These are phyloP conservation scores for Mrakia frigida DNA, from an alignment of 768 basidiomycete species.

Conservation along the genomic window DNA sequence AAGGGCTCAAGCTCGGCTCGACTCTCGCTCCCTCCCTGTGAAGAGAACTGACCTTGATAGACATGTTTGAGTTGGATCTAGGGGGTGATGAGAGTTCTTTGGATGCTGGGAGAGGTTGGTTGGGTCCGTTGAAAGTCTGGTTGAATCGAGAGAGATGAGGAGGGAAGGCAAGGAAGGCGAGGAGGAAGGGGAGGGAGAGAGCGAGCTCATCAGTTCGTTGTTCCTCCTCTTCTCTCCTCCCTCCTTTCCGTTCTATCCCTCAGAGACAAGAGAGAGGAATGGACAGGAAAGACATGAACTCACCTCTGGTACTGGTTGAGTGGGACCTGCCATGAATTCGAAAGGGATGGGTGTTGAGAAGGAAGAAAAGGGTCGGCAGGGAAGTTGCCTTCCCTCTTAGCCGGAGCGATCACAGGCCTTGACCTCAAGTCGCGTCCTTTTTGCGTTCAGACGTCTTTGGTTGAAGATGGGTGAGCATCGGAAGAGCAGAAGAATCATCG, in stretches of 20 bases:
- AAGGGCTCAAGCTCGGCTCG: not conserved
- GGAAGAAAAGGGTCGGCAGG: not conserved
- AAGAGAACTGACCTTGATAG: not conserved
- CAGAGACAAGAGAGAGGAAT: not conserved
- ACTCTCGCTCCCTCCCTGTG: not conserved
- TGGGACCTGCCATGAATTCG: constrained; percentile 5
- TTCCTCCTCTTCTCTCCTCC: not conserved
- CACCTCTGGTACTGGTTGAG: constrained; percentile 4
- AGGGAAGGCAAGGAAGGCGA: not conserved
- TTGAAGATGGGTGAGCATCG: no score
- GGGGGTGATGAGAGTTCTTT: not conserved
- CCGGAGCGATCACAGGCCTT: no score
- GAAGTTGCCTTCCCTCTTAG: no score
- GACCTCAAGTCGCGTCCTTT: no score
- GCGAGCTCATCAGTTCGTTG: not conserved
- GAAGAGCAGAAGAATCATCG: no score
- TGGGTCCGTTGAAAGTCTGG: constrained; percentile 10
- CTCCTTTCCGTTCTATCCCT: not conserved
- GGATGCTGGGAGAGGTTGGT: constrained; percentile 2
- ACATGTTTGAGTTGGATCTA: not conserved
- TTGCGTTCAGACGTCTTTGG: no score
- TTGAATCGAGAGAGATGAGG: not conserved
- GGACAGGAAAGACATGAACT: not conserved
- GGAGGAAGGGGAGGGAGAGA: not conserved
- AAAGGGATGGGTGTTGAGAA: not conserved